Evolutionary conservation across 2,329 filamentous ascomycete genomes (phyloP).

Genomic region (Fusarium camptoceras): DNA sequence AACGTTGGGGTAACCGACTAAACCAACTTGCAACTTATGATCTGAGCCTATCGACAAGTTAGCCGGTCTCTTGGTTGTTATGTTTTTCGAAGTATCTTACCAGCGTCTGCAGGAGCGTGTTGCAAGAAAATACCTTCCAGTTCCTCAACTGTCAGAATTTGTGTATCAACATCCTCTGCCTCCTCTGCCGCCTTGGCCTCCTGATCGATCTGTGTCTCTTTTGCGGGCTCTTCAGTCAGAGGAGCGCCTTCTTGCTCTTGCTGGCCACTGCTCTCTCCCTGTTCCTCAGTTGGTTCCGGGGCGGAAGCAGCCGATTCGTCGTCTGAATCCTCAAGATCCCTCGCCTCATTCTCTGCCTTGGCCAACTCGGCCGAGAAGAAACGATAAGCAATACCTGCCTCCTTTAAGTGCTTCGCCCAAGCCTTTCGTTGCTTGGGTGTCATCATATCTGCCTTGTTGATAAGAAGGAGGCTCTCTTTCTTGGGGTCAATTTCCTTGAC

Average conservation of each 20-base stretch:
- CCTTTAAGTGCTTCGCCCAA: slow-evolving; percentile 89
- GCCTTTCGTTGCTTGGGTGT: slow-evolving; percentile 81
- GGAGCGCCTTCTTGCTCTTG: slow-evolving; percentile 43
- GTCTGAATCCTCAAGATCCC: slow-evolving; percentile 64
- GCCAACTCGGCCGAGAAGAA: slow-evolving; percentile 97
- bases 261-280: slow-evolving; percentile 43
- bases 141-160: slow-evolving; percentile 93
- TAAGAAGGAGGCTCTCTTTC: slow-evolving; percentile 91
- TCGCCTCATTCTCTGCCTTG: slow-evolving; percentile 86
- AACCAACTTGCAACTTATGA: slow-evolving; percentile 85
- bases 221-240: slow-evolving; percentile 50
- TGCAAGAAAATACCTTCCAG: slow-evolving; percentile 88
- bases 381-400: slow-evolving; percentile 85
- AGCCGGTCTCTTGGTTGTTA: neutral
- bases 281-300: slow-evolving; percentile 44
- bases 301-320: slow-evolving; percentile 47
- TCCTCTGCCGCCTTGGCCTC: slow-evolving; percentile 37
- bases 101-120: slow-evolving; percentile 68
- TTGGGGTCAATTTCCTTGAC: slow-evolving; percentile 90
- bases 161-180: slow-evolving; percentile 68
- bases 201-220: slow-evolving; percentile 17
- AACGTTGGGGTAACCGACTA: slow-evolving; percentile 98
- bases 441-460: slow-evolving; percentile 99
- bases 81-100: slow-evolving; percentile 53
- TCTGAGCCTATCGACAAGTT: slow-evolving; percentile 55